Conservation (phyloP, 148 eudicot species). For the Rhododendron kiyosumense region DNA sequence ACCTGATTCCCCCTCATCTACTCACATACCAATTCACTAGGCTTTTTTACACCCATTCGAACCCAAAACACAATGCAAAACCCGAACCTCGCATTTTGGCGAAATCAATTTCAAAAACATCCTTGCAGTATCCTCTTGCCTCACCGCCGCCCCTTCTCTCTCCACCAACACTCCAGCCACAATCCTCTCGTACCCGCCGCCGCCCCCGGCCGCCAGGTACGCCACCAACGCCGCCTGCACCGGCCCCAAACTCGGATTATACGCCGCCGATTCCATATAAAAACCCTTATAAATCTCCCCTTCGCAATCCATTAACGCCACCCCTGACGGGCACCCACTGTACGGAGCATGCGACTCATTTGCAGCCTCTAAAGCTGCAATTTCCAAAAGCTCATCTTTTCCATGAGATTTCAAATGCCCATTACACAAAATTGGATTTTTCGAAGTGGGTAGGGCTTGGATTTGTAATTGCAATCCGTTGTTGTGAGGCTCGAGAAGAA, state of each 20-base stretch:
- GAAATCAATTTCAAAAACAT: conserved; percentile 43
- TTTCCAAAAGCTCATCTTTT: conserved; percentile 16
- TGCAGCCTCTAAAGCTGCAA: conserved; percentile 50
- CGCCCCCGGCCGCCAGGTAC: conserved; percentile 43
- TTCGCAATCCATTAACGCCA: conserved; percentile 15
- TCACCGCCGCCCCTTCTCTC: conserved; percentile 50
- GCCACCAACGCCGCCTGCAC: conserved; percentile 81
- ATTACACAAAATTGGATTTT: conserved; percentile 12
- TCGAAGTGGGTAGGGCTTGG: neutral
- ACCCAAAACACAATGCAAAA: conserved; percentile 36
- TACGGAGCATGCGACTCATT: conserved; percentile 23
- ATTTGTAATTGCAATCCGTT: conserved; percentile 27
- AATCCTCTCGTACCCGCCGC: conserved; percentile 44
- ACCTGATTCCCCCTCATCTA: neutral
- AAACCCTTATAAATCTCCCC: conserved; percentile 37
- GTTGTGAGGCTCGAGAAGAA: conserved; percentile 50
- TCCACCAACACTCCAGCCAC: conserved; percentile 71
- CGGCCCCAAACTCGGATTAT: conserved; percentile 79
- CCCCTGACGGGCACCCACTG: conserved; percentile 22
- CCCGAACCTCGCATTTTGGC: conserved; percentile 62
- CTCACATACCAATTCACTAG: neutral
- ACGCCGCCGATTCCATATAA: conserved; percentile 86
- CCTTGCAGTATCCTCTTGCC: conserved; percentile 72
- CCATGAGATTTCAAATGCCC: conserved; percentile 16
- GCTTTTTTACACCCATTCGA: conserved; percentile 4